Conservation (phyloP, 2,329 filamentous ascomycete species). For the Didymella glomerata region DNA sequence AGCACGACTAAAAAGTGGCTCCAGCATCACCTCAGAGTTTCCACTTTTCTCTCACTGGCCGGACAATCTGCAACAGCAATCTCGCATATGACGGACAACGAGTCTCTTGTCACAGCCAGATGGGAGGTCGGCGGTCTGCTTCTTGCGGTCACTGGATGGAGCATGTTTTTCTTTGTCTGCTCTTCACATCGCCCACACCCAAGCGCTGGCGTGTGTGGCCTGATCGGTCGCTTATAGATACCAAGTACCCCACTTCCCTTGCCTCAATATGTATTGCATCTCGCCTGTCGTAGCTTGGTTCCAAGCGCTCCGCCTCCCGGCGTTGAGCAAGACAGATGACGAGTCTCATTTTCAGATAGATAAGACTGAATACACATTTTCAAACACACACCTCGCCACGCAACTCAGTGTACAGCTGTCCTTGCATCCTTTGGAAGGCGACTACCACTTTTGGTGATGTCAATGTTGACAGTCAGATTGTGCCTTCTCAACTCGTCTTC, state of each 20-base stretch:
- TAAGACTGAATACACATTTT: constrained; percentile 3
- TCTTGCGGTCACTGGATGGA: background rate
- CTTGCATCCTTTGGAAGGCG: background rate
- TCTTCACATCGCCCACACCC: constrained; percentile 41
- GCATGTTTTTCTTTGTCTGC: constrained; percentile 19
- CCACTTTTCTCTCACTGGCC: constrained; percentile 17
- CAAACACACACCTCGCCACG: background rate
- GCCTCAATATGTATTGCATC: constrained; percentile 26
- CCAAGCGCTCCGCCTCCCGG: constrained; percentile 40
- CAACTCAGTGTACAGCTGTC: background rate
- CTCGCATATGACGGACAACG: constrained; percentile 2
- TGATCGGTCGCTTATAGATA: constrained; percentile 40
- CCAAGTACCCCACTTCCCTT: constrained; percentile 22
- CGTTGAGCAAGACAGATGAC: constrained; percentile 47
- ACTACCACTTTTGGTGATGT: constrained; percentile 1
- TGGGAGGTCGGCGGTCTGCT: background rate
- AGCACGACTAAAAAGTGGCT: constrained; percentile 21
- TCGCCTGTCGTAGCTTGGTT: constrained; percentile 41
- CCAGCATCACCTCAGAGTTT: constrained; percentile 19
- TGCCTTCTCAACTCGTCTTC: constrained; percentile 8
- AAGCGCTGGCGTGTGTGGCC: constrained; percentile 49
- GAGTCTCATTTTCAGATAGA: constrained; percentile 24
- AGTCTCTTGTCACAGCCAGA: constrained; percentile 18
- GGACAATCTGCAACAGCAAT: constrained; percentile 8
- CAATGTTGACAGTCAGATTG: background rate